Evolutionary conservation across 2,329 filamentous ascomycete genomes (phyloP).

Genomic region (Capronia coronata): DNA sequence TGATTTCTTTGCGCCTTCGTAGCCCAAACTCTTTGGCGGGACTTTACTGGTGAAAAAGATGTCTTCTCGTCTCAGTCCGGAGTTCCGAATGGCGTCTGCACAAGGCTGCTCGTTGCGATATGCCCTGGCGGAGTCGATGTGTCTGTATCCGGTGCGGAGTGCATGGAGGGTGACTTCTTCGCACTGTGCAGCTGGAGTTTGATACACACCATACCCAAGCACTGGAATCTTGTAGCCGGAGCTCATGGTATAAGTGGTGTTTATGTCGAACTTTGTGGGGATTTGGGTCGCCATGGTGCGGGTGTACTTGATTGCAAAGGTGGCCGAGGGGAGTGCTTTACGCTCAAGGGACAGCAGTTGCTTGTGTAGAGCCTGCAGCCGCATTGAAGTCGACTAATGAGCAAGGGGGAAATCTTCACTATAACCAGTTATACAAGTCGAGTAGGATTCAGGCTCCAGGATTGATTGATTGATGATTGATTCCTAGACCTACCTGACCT

Average conservation of each 20-base stretch:
- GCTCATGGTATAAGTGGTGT: constrained; percentile 35
- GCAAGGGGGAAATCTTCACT: too few relatives aligned
- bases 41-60: constrained; percentile 61
- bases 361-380: neutral
- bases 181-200: constrained; percentile 50
- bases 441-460: too few relatives aligned
- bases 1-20: constrained; percentile 54
- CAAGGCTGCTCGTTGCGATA: constrained; percentile 55
- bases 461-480: too few relatives aligned
- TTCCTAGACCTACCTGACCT: too few relatives aligned
- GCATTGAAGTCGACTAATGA: neutral
- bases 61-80: constrained; percentile 47
- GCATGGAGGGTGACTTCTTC: constrained; percentile 54
- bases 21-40: constrained; percentile 48
- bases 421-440: too few relatives aligned
- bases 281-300: constrained; percentile 19
- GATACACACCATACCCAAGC: constrained; percentile 38
- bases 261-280: constrained; percentile 22
- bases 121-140: constrained; percentile 54
- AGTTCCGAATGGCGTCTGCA: constrained; percentile 47
- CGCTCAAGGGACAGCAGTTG: neutral
- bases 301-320: neutral
- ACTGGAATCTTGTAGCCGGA: constrained; percentile 38
- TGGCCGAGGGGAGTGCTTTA: neutral
- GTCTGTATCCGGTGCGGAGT: constrained; percentile 51